Evolutionary conservation across 345 rosid genomes (phyloP).

Genomic region (Lumnitzera racemosa): DNA sequence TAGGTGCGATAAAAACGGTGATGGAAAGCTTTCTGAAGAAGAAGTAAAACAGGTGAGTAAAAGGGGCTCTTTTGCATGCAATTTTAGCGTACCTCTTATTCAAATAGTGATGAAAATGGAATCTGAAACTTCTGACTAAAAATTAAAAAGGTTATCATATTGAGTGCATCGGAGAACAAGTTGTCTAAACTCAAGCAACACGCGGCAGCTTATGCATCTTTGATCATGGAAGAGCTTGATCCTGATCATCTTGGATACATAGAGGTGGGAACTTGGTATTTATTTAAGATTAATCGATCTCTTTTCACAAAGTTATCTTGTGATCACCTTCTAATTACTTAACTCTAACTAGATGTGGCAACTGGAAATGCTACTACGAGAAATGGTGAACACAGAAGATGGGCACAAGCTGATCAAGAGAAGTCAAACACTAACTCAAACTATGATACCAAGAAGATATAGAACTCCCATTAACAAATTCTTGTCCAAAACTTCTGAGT

Average conservation of each 20-base stretch:
- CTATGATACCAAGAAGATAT: slow-evolving; percentile 78
- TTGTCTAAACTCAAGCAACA: slow-evolving; percentile 64
- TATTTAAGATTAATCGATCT: not conserved
- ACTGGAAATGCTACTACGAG: slow-evolving; percentile 68
- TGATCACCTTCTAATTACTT: too few relatives aligned
- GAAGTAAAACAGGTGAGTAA: slow-evolving; percentile 77
- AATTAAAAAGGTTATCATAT: slow-evolving; percentile 47
- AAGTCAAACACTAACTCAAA: slow-evolving; percentile 43
- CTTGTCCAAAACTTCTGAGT: slow-evolving; percentile 32
- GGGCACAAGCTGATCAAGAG: slow-evolving; percentile 18
- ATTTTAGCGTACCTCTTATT: not conserved
- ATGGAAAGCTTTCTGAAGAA: slow-evolving; percentile 76
- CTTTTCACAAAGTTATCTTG: not conserved
- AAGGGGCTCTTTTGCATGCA: not conserved
- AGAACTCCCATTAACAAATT: slow-evolving; percentile 54
- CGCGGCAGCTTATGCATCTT: slow-evolving; percentile 59
- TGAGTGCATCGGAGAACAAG: slow-evolving; percentile 88
- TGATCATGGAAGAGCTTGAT: slow-evolving; percentile 98
- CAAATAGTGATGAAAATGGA: not conserved
- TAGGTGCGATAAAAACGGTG: slow-evolving; percentile 98
- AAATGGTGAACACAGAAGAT: slow-evolving; percentile 52
- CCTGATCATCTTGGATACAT: slow-evolving; percentile 87
- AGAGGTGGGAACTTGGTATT: slow-evolving; percentile 39
- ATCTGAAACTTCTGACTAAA: not conserved
- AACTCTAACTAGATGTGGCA: slow-evolving; percentile 71